Percentiles rank a stretch among this genome's conserved stretches.
These are phyloP conservation scores for Pythium rhizo-oryzae DNA, from an alignment of 352 stramenopile species.

Conservation along the genomic window DNA sequence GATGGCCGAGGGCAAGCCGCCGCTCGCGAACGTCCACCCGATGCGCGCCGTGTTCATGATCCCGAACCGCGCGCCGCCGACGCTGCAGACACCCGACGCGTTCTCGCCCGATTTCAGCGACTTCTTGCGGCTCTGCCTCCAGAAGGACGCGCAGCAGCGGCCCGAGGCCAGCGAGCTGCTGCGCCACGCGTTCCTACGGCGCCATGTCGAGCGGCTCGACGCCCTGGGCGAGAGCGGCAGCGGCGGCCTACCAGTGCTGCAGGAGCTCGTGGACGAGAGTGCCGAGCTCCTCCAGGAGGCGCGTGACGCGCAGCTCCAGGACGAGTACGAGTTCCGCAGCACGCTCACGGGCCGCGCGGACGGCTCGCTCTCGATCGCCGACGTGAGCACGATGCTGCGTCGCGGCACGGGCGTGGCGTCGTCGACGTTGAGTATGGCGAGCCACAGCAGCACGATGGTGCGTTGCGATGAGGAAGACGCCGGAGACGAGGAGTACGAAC, in stretches of 20 bases:
- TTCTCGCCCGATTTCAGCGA: slow-evolving; percentile 61
- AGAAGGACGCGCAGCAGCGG: slow-evolving; percentile 61
- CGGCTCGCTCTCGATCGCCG: slow-evolving; percentile 60
- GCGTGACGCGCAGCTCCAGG: slow-evolving; percentile 46
- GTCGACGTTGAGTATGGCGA: slow-evolving; percentile 2
- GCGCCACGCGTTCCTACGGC: slow-evolving; percentile 60
- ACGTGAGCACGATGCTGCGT: slow-evolving; percentile 70
- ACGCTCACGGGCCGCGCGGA: slow-evolving; percentile 54
- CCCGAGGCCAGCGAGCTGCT: slow-evolving; percentile 54
- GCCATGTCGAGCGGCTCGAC: slow-evolving; percentile 51
- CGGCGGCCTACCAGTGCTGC: slow-evolving; percentile 53
- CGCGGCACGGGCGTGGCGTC: slow-evolving; percentile 1
- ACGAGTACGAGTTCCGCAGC: slow-evolving; percentile 58
- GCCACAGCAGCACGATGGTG: slow-evolving; percentile 45
- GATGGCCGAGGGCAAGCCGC: slow-evolving; percentile 83
- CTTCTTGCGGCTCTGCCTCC: slow-evolving; percentile 66
- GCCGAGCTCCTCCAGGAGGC: slow-evolving; percentile 63
- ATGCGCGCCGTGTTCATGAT: slow-evolving; percentile 88
- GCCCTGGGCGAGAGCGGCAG: slow-evolving; percentile 16
- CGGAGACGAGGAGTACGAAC: not conserved
- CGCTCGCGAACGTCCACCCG: slow-evolving; percentile 85
- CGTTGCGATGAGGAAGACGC: not conserved
- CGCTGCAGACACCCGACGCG: slow-evolving; percentile 39
- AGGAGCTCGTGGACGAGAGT: slow-evolving; percentile 76
- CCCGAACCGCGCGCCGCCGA: slow-evolving; percentile 61